phyloP scores from a whole-genome alignment of 2,329 filamentous ascomycete species.

The Fusarium luffae region DNA sequence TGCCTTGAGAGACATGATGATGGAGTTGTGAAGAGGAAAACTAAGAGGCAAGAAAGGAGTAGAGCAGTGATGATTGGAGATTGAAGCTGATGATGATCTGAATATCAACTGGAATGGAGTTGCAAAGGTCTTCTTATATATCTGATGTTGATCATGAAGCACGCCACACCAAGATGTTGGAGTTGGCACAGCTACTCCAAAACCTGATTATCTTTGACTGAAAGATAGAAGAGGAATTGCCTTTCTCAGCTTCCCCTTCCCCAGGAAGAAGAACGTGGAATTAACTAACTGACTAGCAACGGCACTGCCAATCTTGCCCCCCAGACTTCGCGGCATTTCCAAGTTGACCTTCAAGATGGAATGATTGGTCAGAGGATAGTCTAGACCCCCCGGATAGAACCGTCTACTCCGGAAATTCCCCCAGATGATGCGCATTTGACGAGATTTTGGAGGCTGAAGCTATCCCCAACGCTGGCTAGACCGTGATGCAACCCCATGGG shows the following conservation, averaged over 20 bases:
- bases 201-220: background rate
- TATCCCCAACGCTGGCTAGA: background rate
- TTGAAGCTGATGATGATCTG: constrained; percentile 17
- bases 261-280: constrained; percentile 1
- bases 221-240: constrained; percentile 12
- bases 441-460: constrained; percentile 11
- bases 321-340: constrained; percentile 8
- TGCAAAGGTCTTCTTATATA: constrained; percentile 36
- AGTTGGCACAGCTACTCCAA: constrained; percentile 5
- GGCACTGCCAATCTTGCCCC: background rate
- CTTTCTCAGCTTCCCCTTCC: constrained; percentile 13
- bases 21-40: background rate
- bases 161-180: constrained; percentile 18
- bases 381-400: constrained; percentile 16
- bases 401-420: constrained; percentile 16
- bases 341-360: background rate
- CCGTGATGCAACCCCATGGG: constrained; percentile 26
- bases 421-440: constrained; percentile 20
- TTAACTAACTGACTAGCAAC: background rate
- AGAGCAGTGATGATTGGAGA: background rate
- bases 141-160: constrained; percentile 13
- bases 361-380: constrained; percentile 26
- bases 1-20: constrained; percentile 32
- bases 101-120: constrained; percentile 9
- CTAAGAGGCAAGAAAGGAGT: background rate